phyloP scores from a whole-genome alignment of 2,329 filamentous ascomycete genomes.

The Knufia petricola region DNA sequence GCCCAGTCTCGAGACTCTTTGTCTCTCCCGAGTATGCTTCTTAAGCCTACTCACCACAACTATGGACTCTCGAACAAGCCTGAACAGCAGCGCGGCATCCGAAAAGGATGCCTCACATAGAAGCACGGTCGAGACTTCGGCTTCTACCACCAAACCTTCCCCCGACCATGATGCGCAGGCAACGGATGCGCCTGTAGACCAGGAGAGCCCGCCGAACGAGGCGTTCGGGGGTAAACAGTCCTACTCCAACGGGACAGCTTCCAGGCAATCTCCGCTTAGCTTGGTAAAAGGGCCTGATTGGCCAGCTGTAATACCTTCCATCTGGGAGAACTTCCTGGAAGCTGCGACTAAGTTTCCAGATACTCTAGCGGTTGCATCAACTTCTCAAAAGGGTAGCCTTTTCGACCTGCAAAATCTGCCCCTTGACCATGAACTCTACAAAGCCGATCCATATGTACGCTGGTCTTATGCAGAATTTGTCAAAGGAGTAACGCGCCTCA shows the following conservation, averaged over 20 bases:
- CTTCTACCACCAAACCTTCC: not conserved
- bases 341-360: not conserved
- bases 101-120: not conserved
- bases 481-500: not conserved
- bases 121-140: not conserved
- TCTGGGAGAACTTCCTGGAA: constrained; percentile 2
- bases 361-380: not conserved
- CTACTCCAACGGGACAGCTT: not conserved
- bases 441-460: constrained; percentile 4
- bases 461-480: constrained; percentile 6
- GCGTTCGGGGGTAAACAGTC: not conserved
- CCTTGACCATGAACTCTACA: constrained; percentile 1
- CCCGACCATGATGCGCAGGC: not conserved
- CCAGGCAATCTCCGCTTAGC: not conserved
- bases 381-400: not conserved
- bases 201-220: not conserved
- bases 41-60: not conserved
- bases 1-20: not conserved
- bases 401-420: constrained; percentile 3
- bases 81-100: not conserved
- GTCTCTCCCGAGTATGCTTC: not conserved
- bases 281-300: not conserved
- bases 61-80: not conserved
- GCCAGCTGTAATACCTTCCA: not conserved
- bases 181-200: not conserved